Conservation (phyloP, 805 yeast species). For the Candida anglica region DNA sequence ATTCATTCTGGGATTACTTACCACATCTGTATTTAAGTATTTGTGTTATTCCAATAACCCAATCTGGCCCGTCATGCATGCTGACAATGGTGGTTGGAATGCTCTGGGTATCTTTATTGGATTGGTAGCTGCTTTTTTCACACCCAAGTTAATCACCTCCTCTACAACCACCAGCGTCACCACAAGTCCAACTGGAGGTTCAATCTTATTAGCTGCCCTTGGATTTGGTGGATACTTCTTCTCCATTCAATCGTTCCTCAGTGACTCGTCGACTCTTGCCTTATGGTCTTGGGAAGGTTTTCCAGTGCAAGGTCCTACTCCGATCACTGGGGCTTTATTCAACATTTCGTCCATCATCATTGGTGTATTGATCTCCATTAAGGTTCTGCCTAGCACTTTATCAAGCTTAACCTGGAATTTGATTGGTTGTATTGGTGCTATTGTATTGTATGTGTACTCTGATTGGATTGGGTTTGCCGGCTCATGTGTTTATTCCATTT, state of each 20-base stretch:
- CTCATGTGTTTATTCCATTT: constrained; percentile 57
- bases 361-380: constrained; percentile 41
- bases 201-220: constrained; percentile 47
- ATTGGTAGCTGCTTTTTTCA: constrained; percentile 55
- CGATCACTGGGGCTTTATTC: constrained; percentile 77
- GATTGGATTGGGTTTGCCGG: constrained; percentile 79
- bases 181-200: constrained; percentile 29
- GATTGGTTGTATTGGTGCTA: constrained; percentile 47
- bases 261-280: constrained; percentile 84
- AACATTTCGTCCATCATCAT: constrained; percentile 55
- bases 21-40: constrained; percentile 72
- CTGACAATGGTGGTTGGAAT: constrained; percentile 83
- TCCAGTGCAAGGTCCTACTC: constrained; percentile 82
- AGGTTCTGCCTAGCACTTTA: constrained; percentile 16
- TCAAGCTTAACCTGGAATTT: constrained; percentile 29
- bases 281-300: constrained; percentile 97
- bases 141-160: constrained; percentile 35
- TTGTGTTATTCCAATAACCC: constrained; percentile 85
- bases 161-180: constrained; percentile 7
- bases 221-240: constrained; percentile 80
- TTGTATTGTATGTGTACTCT: constrained; percentile 44
- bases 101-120: constrained; percentile 64
- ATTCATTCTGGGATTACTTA: constrained; percentile 65
- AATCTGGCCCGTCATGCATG: constrained; percentile 91
- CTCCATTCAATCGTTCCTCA: constrained; percentile 65